These are phyloP conservation scores for Aureobasidium sp. DNA, from an alignment of 2,329 filamentous ascomycete genomes.

Conservation along the genomic window DNA sequence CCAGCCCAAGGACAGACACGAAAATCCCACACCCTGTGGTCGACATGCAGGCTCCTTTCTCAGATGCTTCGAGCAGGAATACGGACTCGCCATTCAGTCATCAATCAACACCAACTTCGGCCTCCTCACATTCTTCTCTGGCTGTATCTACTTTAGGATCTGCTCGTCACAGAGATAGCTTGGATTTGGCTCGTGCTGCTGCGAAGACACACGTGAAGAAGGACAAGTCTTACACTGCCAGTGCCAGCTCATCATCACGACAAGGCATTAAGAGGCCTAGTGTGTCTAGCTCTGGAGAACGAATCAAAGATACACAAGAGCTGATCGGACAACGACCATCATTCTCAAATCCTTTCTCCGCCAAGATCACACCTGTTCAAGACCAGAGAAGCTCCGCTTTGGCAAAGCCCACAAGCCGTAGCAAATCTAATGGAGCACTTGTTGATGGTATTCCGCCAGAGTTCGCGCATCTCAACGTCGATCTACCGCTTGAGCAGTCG, in stretches of 20 bases:
- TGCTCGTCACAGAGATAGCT: slow-evolving; percentile 5
- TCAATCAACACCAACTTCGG: slow-evolving; percentile 70
- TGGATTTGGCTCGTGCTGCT: neutral
- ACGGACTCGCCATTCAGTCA: slow-evolving; percentile 71
- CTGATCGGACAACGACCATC: neutral
- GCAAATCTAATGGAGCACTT: neutral
- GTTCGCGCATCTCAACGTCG: slow-evolving; percentile 47
- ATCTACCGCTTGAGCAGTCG: slow-evolving; percentile 45
- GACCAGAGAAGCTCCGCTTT: neutral
- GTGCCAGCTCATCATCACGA: neutral
- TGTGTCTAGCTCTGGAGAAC: neutral
- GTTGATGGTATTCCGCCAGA: slow-evolving; percentile 23
- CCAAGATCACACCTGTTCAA: neutral
- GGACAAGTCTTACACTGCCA: neutral
- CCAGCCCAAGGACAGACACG: neutral
- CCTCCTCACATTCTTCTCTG: slow-evolving; percentile 65
- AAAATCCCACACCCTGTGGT: neutral
- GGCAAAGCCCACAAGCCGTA: neutral
- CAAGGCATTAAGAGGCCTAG: neutral
- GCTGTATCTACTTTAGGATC: slow-evolving; percentile 26
- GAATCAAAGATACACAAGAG: neutral
- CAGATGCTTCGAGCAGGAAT: slow-evolving; percentile 57
- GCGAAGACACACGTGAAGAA: neutral
- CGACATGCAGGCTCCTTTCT: neutral
- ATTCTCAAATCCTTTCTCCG: neutral